These are phyloP conservation scores for Geotrichum candidum DNA, from an alignment of 1,139 yeast species.

Conservation along the genomic window DNA sequence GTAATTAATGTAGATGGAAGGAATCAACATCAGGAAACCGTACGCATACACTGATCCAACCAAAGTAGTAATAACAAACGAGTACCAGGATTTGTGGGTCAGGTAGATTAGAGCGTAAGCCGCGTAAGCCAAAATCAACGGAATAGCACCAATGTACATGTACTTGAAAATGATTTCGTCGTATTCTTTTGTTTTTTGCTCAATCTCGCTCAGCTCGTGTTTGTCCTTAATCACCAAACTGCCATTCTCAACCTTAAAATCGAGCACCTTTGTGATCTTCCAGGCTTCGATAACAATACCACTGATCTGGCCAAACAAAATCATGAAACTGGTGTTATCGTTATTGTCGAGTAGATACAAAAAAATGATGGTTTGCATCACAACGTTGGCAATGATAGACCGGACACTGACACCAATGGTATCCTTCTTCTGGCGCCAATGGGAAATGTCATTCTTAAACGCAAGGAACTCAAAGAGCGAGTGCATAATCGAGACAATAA, in stretches of 20 bases:
- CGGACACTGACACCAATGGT: slow-evolving; percentile 39
- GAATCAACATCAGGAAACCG: slow-evolving; percentile 39
- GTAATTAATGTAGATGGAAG: slow-evolving; percentile 40
- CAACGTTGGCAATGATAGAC: slow-evolving; percentile 39
- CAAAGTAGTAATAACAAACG: slow-evolving; percentile 37
- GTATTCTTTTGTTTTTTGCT: slow-evolving; percentile 39
- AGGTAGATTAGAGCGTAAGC: slow-evolving; percentile 37
- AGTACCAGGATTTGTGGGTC: slow-evolving; percentile 41
- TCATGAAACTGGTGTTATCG: slow-evolving; percentile 39
- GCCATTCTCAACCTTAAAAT: slow-evolving; percentile 27
- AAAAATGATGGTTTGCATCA: slow-evolving; percentile 39
- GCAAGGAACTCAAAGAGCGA: slow-evolving; percentile 39
- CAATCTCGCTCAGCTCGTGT: slow-evolving; percentile 36
- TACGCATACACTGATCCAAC: slow-evolving; percentile 42
- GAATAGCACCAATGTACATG: slow-evolving; percentile 36
- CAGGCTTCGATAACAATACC: slow-evolving; percentile 41
- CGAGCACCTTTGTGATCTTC: slow-evolving; percentile 39
- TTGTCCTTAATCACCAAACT: slow-evolving; percentile 32
- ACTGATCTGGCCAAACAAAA: slow-evolving; percentile 37
- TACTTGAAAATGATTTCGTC: slow-evolving; percentile 40
- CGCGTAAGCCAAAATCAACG: slow-evolving; percentile 38
- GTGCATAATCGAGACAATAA: slow-evolving; percentile 36
- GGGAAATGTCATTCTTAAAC: slow-evolving; percentile 39
- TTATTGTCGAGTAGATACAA: slow-evolving; percentile 37
- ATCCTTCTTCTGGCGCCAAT: slow-evolving; percentile 39